These are phyloP conservation scores for Garcia nutans DNA, from an alignment of 345 rosid genomes.

Conservation along the genomic window DNA sequence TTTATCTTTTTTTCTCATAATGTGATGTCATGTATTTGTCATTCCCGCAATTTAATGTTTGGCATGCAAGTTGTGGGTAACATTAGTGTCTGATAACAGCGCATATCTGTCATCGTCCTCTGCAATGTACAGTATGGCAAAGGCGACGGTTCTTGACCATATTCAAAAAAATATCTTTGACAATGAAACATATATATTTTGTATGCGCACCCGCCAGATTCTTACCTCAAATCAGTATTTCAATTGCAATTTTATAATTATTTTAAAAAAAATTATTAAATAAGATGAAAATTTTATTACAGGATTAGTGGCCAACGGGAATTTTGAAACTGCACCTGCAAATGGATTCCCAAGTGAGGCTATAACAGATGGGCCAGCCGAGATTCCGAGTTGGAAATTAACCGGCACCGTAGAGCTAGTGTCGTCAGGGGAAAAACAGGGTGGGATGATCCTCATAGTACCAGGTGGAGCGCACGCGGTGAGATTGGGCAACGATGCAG, in stretches of 20 bases:
- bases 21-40: too few relatives aligned
- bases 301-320: constrained; percentile 77
- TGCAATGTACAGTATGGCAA: neutral
- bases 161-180: neutral
- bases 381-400: constrained; percentile 71
- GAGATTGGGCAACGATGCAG: constrained; percentile 87
- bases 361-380: constrained; percentile 40
- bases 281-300: neutral
- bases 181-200: neutral
- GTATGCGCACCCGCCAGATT: too few relatives aligned
- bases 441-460: constrained; percentile 96
- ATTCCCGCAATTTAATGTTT: neutral
- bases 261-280: too few relatives aligned
- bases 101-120: too few relatives aligned
- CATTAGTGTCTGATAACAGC: neutral
- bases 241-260: too few relatives aligned
- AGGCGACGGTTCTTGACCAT: neutral
- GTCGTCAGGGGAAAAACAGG: constrained; percentile 78
- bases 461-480: constrained; percentile 85
- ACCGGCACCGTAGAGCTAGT: constrained; percentile 82
- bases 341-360: constrained; percentile 69
- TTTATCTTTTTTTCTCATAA: too few relatives aligned
- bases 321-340: constrained; percentile 69
- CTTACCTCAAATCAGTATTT: too few relatives aligned
- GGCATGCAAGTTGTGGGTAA: constrained; percentile 3